Evolutionary conservation across 2,329 filamentous ascomycete genomes (phyloP), one percentile per base, ranked within the genome.

Genomic region (Aspergillus spinulosporus): DNA sequence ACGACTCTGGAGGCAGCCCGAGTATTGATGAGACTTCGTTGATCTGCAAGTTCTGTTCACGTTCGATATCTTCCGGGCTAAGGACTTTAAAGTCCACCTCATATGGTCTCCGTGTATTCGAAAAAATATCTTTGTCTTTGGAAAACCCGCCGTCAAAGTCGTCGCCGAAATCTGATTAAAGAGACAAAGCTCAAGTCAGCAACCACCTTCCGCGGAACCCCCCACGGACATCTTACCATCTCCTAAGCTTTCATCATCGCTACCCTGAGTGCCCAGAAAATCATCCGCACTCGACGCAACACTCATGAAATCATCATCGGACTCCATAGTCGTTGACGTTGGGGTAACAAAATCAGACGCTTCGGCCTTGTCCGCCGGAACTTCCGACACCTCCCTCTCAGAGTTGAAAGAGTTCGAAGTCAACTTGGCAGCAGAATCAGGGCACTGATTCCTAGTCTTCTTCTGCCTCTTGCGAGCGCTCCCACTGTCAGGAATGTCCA

Each of bases 261-360:
- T 92, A 59, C 89, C 86, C 66, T 92, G 76, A 26, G 69, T 74
- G 44, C 71, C 89, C 61, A 88, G 82, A 58, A 90, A 84, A 58
- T 84, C 84, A 57, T 88, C 86, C 42, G 87, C 88, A 69, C 89
- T 96, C 42, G 90, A 93, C 66, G 87, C 81, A 69, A 87, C 86
- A 66, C 89, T 95, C 83, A 94, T 88, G 74, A 92, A 92, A 59
- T 97, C 93, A 69, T 97, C 92, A 67, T 97, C 93, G 7, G 92
- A 97, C 78, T 96, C 92, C 92, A 97, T 97, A 62, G 80, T 84
- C 73, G 71, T 76, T 36, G 71, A 70, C 26, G 72, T 68, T 14
- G 76, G 74, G 15, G 74, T 76, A 59, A 68, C 73, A 56, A 80
- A 60, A 60, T 74, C 65, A 65, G 67, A 52, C 61, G 71, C 65